A percentile compares a stretch with the other conserved stretches of the same genome.
Conservation (phyloP, 257 asterid species). For the Ilex asprella region DNA sequence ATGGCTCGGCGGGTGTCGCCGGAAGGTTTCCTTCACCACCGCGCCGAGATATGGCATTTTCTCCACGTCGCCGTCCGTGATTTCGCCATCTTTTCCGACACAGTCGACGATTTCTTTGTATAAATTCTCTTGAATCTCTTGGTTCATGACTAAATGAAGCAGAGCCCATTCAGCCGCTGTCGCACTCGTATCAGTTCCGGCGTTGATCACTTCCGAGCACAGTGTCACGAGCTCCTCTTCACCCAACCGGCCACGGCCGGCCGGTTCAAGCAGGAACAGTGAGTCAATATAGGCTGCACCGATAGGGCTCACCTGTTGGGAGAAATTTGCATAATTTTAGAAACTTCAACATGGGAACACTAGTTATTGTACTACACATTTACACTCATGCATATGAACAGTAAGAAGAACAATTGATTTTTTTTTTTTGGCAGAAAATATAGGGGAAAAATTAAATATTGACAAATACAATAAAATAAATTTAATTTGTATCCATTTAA, state of each 20-base stretch:
- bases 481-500: too few species aligned
- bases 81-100: constrained; percentile 52
- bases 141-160: constrained; percentile 57
- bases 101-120: constrained; percentile 52
- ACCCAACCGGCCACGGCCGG: constrained; percentile 54
- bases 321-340: too few species aligned
- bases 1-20: constrained; percentile 90
- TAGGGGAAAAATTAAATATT: too few species aligned
- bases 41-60: constrained; percentile 79
- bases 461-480: too few species aligned
- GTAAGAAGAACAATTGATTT: too few species aligned
- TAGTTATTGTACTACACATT: too few species aligned
- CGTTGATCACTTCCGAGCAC: constrained; percentile 78
- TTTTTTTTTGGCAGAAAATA: too few species aligned
- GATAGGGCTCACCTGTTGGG: constrained; percentile 31
- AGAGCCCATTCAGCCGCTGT: constrained; percentile 85
- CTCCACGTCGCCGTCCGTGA: constrained; percentile 61
- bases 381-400: too few species aligned
- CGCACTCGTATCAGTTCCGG: constrained; percentile 96
- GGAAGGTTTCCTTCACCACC: constrained; percentile 63
- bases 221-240: constrained; percentile 90
- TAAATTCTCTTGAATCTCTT: constrained; percentile 64
- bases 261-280: constrained; percentile 47
- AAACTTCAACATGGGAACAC: too few species aligned
- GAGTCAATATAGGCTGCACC: constrained; percentile 96